These are phyloP conservation scores for Letharia lupina DNA, from an alignment of 495 filamentous ascomycete genomes.

Conservation along the genomic window DNA sequence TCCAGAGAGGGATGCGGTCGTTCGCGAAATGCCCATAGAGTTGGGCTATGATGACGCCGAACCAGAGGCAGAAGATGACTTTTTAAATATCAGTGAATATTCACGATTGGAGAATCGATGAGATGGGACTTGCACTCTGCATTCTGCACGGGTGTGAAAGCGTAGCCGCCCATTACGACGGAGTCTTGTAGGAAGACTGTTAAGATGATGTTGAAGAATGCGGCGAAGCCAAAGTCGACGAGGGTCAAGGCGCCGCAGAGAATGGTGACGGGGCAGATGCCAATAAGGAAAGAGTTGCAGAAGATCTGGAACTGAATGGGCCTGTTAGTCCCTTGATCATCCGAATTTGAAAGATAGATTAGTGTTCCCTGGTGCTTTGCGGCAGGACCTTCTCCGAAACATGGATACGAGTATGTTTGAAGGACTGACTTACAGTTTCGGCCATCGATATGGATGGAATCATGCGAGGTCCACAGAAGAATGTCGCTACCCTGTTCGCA, in stretches of 20 bases:
- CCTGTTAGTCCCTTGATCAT: neutral
- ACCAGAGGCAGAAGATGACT: constrained; percentile 37
- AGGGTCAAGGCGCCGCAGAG: constrained; percentile 25
- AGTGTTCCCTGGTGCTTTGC: no score
- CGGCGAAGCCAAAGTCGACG: constrained; percentile 33
- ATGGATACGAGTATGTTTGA: neutral
- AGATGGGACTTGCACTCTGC: constrained; percentile 29
- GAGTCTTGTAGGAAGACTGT: constrained; percentile 35
- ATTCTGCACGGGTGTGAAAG: constrained; percentile 32
- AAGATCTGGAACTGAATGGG: neutral
- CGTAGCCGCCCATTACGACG: constrained; percentile 32
- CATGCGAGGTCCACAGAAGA: neutral
- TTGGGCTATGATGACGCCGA: constrained; percentile 37
- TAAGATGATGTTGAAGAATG: constrained; percentile 31
- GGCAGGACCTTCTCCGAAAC: neutral
- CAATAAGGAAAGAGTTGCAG: neutral
- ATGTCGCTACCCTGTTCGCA: neutral
- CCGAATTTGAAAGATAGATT: no score
- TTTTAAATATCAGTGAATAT: neutral
- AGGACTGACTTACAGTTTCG: neutral
- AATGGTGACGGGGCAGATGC: constrained; percentile 7
- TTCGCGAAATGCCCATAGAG: constrained; percentile 38
- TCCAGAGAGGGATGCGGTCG: constrained; percentile 40
- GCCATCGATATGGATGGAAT: neutral
- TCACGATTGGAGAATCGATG: neutral